Evolutionary conservation across 2,329 filamentous ascomycete genomes (phyloP).

Genomic region (Teratosphaeria gauchensis): DNA sequence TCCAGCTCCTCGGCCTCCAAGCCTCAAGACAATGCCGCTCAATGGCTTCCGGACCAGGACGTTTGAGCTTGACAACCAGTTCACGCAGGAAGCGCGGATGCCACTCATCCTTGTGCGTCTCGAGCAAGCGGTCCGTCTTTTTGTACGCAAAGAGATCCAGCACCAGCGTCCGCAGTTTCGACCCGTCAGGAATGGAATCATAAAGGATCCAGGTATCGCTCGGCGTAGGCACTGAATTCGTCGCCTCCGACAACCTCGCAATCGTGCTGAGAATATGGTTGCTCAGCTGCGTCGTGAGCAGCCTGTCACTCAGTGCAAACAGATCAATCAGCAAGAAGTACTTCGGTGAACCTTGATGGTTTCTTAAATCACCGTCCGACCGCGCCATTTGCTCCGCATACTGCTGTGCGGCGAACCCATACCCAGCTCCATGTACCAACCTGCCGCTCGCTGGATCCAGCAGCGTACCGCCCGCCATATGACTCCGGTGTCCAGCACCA

Average conservation of each 20-base stretch:
- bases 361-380: conserved; percentile 30
- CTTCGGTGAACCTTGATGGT: conserved; percentile 37
- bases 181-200: conserved; percentile 31
- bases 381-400: conserved; percentile 4
- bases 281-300: conserved; percentile 36
- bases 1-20: conserved; percentile 30
- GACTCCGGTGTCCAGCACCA: neutral
- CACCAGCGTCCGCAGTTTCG: conserved; percentile 32
- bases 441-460: neutral
- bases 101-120: conserved; percentile 38
- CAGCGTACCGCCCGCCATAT: neutral
- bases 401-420: conserved; percentile 1
- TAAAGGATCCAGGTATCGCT: conserved; percentile 41
- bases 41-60: conserved; percentile 34
- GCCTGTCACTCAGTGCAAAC: conserved; percentile 37
- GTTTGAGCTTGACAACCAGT: conserved; percentile 37
- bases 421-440: neutral
- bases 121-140: conserved; percentile 40
- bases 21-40: conserved; percentile 31
- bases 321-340: conserved; percentile 42
- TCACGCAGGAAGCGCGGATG: conserved; percentile 40
- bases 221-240: conserved; percentile 42
- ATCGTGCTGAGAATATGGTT: conserved; percentile 37
- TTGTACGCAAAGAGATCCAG: conserved; percentile 45
- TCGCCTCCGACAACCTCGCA: conserved; percentile 35